A percentile compares a stretch with the other conserved stretches of the same genome.
These are phyloP conservation scores for Lecanicillium sp. DNA, from an alignment of 2,329 filamentous ascomycete genomes.

Conservation along the genomic window DNA sequence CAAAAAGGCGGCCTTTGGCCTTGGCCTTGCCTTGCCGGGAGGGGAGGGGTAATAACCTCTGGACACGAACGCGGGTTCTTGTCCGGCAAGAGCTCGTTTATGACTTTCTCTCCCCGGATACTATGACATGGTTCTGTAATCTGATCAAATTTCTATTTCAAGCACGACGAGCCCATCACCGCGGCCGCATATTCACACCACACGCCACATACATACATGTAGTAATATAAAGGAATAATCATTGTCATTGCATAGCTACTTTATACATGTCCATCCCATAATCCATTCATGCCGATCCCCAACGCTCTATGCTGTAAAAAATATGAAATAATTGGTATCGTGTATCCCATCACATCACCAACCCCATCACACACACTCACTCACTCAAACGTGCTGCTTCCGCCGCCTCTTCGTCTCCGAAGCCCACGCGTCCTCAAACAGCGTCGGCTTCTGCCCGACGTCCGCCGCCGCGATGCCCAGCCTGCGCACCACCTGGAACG, in stretches of 20 bases:
- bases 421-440: conserved; percentile 66
- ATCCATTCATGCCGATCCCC: not conserved
- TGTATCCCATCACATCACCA: not conserved
- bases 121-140: too few relatives aligned
- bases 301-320: not conserved
- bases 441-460: conserved; percentile 52
- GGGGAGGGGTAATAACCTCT: too few relatives aligned
- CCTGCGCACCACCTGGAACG: conserved; percentile 79
- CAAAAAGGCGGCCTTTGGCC: too few relatives aligned
- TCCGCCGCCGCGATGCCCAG: conserved; percentile 60
- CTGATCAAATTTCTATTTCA: too few relatives aligned
- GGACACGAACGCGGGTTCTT: too few relatives aligned
- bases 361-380: not conserved
- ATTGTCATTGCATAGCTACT: not conserved
- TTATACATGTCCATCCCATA: not conserved
- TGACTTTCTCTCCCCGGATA: too few relatives aligned
- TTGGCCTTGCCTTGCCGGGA: too few relatives aligned
- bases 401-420: conserved; percentile 22
- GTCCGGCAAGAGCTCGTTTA: too few relatives aligned
- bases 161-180: too few relatives aligned
- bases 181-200: too few relatives aligned
- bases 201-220: too few relatives aligned
- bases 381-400: conserved; percentile 6
- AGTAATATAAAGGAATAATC: too few relatives aligned
- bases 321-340: conserved; percentile 2